Evolutionary conservation across 176 grass and related monocot genomes (phyloP).

Genomic region (Oryza coarctata): DNA sequence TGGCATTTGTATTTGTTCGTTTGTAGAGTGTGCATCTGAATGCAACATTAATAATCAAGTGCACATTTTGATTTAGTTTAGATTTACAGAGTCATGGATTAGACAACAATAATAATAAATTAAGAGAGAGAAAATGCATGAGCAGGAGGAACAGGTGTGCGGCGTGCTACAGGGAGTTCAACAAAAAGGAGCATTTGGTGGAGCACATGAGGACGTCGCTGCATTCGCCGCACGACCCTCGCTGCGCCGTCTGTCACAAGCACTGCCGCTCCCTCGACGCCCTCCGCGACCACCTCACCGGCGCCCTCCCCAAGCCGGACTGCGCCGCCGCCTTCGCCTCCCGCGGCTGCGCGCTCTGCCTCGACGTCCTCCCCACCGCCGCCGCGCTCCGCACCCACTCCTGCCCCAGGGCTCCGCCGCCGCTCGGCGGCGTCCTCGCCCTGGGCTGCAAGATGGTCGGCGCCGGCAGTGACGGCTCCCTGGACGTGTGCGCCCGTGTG

Average conservation of each 20-base stretch:
- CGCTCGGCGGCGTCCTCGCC: conserved; percentile 37
- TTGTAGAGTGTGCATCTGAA: too few species aligned
- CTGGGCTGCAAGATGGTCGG: conserved; percentile 90
- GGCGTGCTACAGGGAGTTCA: conserved; percentile 85
- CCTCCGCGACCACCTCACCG: conserved; percentile 80
- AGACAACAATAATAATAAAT: too few species aligned
- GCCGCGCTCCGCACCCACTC: conserved; percentile 29
- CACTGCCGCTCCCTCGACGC: conserved; percentile 83
- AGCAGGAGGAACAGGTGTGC: conserved; percentile 73
- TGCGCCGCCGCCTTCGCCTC: conserved; percentile 57
- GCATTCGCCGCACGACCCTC: conserved; percentile 76
- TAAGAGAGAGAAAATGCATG: too few species aligned
- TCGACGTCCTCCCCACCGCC: conserved; percentile 43
- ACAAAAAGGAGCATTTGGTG: conserved; percentile 84
- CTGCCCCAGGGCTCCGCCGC: not conserved
- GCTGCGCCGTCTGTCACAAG: conserved; percentile 67
- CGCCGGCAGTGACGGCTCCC: conserved; percentile 60
- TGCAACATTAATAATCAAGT: too few species aligned
- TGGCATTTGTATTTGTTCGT: too few species aligned
- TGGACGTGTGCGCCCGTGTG: conserved; percentile 74
- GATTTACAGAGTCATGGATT: too few species aligned
- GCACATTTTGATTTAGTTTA: not conserved
- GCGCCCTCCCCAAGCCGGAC: conserved; percentile 64
- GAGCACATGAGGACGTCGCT: conserved; percentile 74
- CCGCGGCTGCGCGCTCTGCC: conserved; percentile 61